A percentile compares a stretch with the other conserved stretches of the same genome.
phyloP scores from a whole-genome alignment of 2,329 filamentous ascomycete species.

The Epichloe brachyelytri region DNA sequence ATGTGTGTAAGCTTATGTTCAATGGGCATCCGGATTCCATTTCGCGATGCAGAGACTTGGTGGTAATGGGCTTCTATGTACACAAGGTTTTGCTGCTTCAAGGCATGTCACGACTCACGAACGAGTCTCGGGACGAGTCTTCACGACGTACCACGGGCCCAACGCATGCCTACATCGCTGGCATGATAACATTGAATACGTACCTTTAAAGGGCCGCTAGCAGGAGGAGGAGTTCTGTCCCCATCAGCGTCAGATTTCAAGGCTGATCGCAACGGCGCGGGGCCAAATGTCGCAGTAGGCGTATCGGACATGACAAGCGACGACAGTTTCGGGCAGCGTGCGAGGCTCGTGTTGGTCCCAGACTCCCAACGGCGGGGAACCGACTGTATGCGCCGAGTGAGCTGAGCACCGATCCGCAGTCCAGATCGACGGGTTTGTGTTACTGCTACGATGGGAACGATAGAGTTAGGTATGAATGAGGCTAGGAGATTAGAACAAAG shows the following conservation, averaged over 20 bases:
- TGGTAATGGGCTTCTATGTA: not conserved
- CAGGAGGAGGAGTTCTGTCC: constrained; percentile 22
- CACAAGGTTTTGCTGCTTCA: not conserved
- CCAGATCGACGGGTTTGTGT: too few relatives aligned
- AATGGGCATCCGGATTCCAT: not conserved
- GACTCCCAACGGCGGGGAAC: not conserved
- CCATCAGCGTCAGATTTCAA: constrained; percentile 31
- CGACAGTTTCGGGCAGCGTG: not conserved
- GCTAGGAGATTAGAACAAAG: too few relatives aligned
- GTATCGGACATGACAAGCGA: constrained; percentile 15
- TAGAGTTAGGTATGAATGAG: too few relatives aligned
- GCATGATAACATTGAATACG: not conserved
- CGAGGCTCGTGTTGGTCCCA: not conserved
- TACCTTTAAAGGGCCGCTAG: constrained; percentile 29
- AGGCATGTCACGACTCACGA: not conserved
- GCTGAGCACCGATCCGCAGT: too few relatives aligned
- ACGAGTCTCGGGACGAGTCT: not conserved
- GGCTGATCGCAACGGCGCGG: constrained; percentile 26
- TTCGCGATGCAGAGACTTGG: not conserved
- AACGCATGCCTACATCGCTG: not conserved
- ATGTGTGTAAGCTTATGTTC: constrained; percentile 12
- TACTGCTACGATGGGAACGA: too few relatives aligned
- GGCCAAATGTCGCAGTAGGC: constrained; percentile 11
- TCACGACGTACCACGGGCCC: not conserved
- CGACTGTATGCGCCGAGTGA: not conserved